Evolutionary conservation across 2,329 filamentous ascomycete species (phyloP).

Genomic region (Diaporthe vexans): DNA sequence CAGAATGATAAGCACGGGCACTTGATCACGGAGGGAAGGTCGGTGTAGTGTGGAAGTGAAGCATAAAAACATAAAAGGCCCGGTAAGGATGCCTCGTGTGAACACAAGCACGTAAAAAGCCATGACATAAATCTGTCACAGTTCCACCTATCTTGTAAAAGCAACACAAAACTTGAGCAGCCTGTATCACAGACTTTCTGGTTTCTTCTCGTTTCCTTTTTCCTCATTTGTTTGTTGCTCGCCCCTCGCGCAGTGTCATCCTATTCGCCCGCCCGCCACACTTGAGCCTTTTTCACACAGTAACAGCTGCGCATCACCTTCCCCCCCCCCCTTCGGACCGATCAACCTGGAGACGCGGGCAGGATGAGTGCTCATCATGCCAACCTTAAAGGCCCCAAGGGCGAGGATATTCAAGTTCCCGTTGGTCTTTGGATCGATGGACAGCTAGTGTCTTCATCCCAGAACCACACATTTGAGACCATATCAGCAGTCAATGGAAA

Average conservation of each 20-base stretch:
- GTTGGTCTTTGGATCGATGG: conserved; percentile 4
- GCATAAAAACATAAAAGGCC: neutral
- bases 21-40: no score
- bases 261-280: neutral
- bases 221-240: neutral
- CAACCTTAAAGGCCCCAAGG: neutral
- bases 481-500: conserved; percentile 7
- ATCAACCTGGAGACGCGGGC: neutral
- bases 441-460: neutral
- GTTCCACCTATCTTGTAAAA: neutral
- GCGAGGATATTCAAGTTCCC: neutral
- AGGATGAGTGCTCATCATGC: neutral
- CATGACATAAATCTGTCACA: neutral
- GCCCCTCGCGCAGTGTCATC: neutral
- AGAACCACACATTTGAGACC: neutral
- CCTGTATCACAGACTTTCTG: no score
- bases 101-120: neutral
- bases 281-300: neutral
- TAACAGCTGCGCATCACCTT: neutral
- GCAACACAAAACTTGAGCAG: neutral
- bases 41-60: neutral
- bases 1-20: no score
- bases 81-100: no score
- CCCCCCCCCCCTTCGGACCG: neutral
- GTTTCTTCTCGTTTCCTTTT: neutral